These are phyloP conservation scores for Xylaria sp. DNA, from an alignment of 2,329 filamentous ascomycete genomes.

Conservation along the genomic window DNA sequence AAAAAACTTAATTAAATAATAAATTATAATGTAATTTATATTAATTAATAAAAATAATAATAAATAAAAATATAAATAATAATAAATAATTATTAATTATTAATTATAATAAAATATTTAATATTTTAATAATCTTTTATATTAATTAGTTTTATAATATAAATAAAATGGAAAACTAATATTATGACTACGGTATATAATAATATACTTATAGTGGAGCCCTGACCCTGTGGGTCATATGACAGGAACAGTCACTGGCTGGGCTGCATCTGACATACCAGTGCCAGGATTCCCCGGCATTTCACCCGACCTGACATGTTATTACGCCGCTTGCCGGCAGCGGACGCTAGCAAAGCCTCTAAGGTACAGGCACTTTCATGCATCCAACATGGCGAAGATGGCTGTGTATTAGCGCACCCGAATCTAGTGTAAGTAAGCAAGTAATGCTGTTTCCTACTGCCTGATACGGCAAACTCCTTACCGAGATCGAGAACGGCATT, in stretches of 20 bases:
- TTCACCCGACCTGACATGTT: slow-evolving; percentile 28
- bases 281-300: slow-evolving; percentile 32
- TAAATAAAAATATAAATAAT: no score
- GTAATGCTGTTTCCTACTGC: not conserved
- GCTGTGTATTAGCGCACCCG: not conserved
- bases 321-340: slow-evolving; percentile 27
- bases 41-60: no score
- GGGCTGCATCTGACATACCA: slow-evolving; percentile 34
- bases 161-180: no score
- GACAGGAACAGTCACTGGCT: slow-evolving; percentile 22
- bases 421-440: not conserved
- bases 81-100: no score
- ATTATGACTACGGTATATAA: no score
- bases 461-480: slow-evolving; percentile 12
- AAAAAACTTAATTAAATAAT: no score
- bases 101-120: no score
- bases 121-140: no score
- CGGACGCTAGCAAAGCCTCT: slow-evolving; percentile 21
- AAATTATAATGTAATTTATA: no score
- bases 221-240: no score
- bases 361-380: not conserved
- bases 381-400: not conserved
- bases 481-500: slow-evolving; percentile 15
- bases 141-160: no score
- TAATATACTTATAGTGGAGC: no score